Evolutionary conservation across 176 grass and related monocot species (phyloP).

Genomic region (Alloteropsis semialata): DNA sequence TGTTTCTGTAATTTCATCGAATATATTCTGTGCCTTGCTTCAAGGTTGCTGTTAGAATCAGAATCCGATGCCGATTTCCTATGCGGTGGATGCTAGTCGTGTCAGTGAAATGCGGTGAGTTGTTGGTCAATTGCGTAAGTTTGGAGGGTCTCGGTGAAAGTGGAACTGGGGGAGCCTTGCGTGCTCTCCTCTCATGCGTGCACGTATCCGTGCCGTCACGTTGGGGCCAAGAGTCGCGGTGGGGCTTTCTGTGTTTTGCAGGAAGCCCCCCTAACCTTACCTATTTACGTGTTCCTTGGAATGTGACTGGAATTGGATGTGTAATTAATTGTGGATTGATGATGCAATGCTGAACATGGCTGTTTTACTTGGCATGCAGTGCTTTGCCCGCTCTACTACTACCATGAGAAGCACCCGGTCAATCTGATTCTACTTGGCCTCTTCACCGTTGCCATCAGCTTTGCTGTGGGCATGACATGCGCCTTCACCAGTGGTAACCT

Average conservation of each 20-base stretch:
- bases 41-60: neutral
- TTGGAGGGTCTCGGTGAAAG: neutral
- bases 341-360: neutral
- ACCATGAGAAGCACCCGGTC: conserved; percentile 75
- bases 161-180: neutral
- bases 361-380: conserved; percentile 46
- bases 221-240: neutral
- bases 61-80: neutral
- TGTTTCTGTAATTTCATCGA: neutral
- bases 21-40: neutral
- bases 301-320: neutral
- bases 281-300: neutral
- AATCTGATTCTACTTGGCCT: conserved; percentile 69
- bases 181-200: conserved; percentile 14
- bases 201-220: conserved; percentile 9
- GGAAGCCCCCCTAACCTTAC: neutral
- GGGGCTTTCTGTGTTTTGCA: neutral
- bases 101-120: neutral
- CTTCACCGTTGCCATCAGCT: conserved; percentile 77
- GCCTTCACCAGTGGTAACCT: conserved; percentile 78
- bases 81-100: neutral
- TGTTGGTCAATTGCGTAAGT: neutral
- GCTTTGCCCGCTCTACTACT: conserved; percentile 75
- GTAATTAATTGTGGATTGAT: neutral
- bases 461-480: conserved; percentile 86